Evolutionary conservation across 2,329 filamentous ascomycete genomes (phyloP), one percentile per base, ranked within the genome.

Genomic region (Aspergillus sergii): DNA sequence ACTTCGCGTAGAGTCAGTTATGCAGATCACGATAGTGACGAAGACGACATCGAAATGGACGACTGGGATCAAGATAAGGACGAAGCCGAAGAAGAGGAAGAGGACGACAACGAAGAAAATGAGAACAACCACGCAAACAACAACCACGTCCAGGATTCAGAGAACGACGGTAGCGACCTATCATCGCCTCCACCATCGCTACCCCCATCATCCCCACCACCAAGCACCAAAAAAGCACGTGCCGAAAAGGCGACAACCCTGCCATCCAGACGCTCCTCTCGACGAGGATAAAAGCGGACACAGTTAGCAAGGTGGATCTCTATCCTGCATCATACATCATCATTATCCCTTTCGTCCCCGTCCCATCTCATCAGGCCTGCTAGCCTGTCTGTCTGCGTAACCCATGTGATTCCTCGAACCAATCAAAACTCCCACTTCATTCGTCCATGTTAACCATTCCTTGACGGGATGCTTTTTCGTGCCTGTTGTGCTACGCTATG

Each of bases 1-100:
- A 72, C 71, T 6, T 72, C 71, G 12, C 75, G 74, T 36, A 71
- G 71, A 16, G 73, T 82, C 64, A 81, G 76, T 64, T 82, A 82
- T 64, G 78, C 73, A 6, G 81, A 83, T 60, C 77, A 75, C 23
- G 78, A 79, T 63, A 82, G 78, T 50, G 79, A 79, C 39, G 79
- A 81, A 41, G 79, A 80, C 23, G 79, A 81, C 56, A 68, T 73
- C 46, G 79, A 81, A 58, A 79, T 82, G 72, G 73, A 76, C 41
- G 74, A 79, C 45, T 75, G 72, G 71, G 71, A 78, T 39, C 64
- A 76, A 63, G 66, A 71, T 19, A 61, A 72, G 23, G 64, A 68
- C 14, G 67, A 74, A 30, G 69, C 69, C 39, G 71, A 74, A 50
- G 70, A 71, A 21, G 62, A 69, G 19, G 58, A 69, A 3, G 66